Evolutionary conservation across 2,329 filamentous ascomycete genomes (phyloP).

Genomic region (Fusarium nodosum): DNA sequence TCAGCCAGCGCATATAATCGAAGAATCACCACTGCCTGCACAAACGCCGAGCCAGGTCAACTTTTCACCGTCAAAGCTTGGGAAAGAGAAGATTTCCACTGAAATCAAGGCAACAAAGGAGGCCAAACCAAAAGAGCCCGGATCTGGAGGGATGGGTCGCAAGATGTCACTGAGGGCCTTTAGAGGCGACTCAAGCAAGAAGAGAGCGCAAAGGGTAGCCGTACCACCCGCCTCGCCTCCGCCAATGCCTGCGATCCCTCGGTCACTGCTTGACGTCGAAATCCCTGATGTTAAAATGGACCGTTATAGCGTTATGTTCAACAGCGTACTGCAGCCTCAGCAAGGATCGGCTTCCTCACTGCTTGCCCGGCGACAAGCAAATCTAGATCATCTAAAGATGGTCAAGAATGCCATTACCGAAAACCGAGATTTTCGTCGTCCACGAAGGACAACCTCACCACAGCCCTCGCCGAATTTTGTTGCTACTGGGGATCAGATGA

Average conservation of each 20-base stretch:
- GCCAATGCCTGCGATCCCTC: slow-evolving; percentile 40
- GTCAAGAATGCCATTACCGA: slow-evolving; percentile 62
- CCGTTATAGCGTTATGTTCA: slow-evolving; percentile 95
- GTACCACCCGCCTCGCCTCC: slow-evolving; percentile 40
- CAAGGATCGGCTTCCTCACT: slow-evolving; percentile 55
- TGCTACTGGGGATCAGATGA: slow-evolving; percentile 12
- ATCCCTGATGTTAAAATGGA: slow-evolving; percentile 87
- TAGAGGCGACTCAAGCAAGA: slow-evolving; percentile 44
- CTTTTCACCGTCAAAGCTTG: slow-evolving; percentile 28
- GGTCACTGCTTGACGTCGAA: slow-evolving; percentile 75
- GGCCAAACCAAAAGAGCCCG: slow-evolving; percentile 36
- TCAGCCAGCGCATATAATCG: slow-evolving; percentile 19
- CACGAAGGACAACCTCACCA: slow-evolving; percentile 65
- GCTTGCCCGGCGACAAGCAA: slow-evolving; percentile 70
- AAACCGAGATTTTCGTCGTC: slow-evolving; percentile 53
- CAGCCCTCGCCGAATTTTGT: slow-evolving; percentile 62
- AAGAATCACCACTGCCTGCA: slow-evolving; percentile 16
- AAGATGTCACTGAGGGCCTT: slow-evolving; percentile 48
- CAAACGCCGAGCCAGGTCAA: slow-evolving; percentile 22
- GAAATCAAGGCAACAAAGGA: slow-evolving; percentile 38
- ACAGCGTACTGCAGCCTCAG: slow-evolving; percentile 72
- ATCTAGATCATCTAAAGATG: slow-evolving; percentile 68
- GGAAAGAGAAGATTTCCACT: slow-evolving; percentile 28
- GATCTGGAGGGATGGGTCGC: slow-evolving; percentile 44
- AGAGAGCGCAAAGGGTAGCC: slow-evolving; percentile 37